Evolutionary conservation across 2,329 filamentous ascomycete species (phyloP).

Genomic region (Penicillium sp.): DNA sequence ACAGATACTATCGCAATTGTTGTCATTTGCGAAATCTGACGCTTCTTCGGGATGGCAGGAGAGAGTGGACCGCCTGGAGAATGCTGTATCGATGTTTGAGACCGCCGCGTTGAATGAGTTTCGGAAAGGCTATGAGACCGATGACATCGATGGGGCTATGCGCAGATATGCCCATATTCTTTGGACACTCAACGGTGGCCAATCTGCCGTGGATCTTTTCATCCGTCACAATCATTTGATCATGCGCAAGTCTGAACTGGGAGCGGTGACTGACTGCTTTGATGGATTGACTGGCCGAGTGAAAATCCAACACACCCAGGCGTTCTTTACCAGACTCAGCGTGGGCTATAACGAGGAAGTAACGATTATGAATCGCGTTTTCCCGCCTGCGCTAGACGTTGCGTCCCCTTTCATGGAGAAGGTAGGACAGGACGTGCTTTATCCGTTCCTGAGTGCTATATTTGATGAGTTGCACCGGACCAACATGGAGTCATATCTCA

Average conservation of each 20-base stretch:
- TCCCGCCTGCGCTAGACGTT: conserved; percentile 67
- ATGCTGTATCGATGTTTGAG: conserved; percentile 81
- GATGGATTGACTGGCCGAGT: conserved; percentile 66
- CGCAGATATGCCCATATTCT: conserved; percentile 83
- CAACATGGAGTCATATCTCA: conserved; percentile 73
- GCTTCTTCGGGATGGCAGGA: conserved; percentile 69
- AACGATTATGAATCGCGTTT: conserved; percentile 75
- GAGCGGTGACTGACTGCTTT: conserved; percentile 77
- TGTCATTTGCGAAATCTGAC: conserved; percentile 75
- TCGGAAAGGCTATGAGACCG: conserved; percentile 82
- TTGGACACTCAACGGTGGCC: conserved; percentile 74
- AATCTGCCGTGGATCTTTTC: conserved; percentile 76
- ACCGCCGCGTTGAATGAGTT: conserved; percentile 88
- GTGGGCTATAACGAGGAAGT: conserved; percentile 79
- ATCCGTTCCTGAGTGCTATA: conserved; percentile 79
- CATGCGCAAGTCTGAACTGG: conserved; percentile 66
- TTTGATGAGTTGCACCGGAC: conserved; percentile 82
- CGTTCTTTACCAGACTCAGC: conserved; percentile 74
- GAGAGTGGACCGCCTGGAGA: conserved; percentile 68
- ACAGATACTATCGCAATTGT: conserved; percentile 78
- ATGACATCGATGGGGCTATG: conserved; percentile 88
- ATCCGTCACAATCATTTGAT: conserved; percentile 86
- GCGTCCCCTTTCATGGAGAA: conserved; percentile 78
- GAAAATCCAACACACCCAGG: conserved; percentile 72
- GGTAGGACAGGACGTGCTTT: conserved; percentile 74